phyloP scores from a whole-genome alignment of 1,139 yeast species.

The Yamadazyma aaseri region DNA sequence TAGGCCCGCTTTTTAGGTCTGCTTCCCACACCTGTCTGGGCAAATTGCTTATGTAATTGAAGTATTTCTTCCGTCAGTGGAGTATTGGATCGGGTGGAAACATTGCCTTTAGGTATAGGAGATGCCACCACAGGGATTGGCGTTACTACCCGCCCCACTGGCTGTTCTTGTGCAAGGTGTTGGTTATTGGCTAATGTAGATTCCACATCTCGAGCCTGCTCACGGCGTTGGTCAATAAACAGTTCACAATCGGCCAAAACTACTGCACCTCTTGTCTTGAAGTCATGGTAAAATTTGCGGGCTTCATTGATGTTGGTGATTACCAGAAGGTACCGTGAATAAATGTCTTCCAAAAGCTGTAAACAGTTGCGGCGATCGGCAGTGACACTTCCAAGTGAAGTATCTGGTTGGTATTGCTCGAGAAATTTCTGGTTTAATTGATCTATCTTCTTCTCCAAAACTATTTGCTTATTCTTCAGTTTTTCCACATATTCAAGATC shows the following conservation, averaged over 20 bases:
- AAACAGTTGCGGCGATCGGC: slow-evolving; percentile 47
- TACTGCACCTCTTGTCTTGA: slow-evolving; percentile 48
- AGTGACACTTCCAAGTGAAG: slow-evolving; percentile 15
- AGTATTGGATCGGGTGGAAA: slow-evolving; percentile 6
- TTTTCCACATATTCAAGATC: slow-evolving; percentile 39
- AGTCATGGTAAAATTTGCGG: slow-evolving; percentile 63
- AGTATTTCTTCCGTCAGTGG: slow-evolving; percentile 14
- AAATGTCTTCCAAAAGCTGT: slow-evolving; percentile 54
- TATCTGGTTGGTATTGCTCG: slow-evolving; percentile 14
- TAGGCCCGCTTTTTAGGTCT: too few relatives aligned
- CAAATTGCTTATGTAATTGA: slow-evolving; percentile 14
- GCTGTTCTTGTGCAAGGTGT: not conserved
- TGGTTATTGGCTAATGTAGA: not conserved
- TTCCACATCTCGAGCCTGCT: slow-evolving; percentile 55
- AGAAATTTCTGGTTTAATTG: slow-evolving; percentile 38
- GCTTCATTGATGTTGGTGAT: slow-evolving; percentile 68
- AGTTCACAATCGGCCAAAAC: slow-evolving; percentile 53
- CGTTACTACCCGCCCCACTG: slow-evolving; percentile 12
- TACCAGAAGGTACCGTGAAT: slow-evolving; percentile 54
- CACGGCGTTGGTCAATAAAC: slow-evolving; percentile 52
- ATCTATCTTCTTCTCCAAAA: slow-evolving; percentile 44
- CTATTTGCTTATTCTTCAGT: slow-evolving; percentile 41
- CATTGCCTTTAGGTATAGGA: slow-evolving; percentile 8
- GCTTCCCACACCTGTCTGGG: too few relatives aligned
- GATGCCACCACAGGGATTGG: slow-evolving; percentile 18